A percentile compares a stretch with the other conserved stretches of the same genome.
Evolutionary conservation across 805 yeast genomes (phyloP).

Genomic region (Saccharomycopsis sp.): DNA sequence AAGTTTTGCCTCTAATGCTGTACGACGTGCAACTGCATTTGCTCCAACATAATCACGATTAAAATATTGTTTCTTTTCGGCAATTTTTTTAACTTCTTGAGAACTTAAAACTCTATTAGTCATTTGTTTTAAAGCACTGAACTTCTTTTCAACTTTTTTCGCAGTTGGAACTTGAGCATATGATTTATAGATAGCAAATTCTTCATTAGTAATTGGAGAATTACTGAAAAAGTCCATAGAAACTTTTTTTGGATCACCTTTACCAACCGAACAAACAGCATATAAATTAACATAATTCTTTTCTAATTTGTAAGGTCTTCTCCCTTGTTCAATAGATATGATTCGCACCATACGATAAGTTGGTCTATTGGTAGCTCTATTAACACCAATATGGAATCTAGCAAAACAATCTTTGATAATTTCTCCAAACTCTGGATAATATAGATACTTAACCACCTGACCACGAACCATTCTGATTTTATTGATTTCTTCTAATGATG

Average conservation of each 20-base stretch:
- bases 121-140: conserved; percentile 50
- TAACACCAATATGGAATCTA: conserved; percentile 70
- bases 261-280: conserved; percentile 74
- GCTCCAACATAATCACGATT: conserved; percentile 49
- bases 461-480: conserved; percentile 69
- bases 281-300: conserved; percentile 43
- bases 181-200: conserved; percentile 57
- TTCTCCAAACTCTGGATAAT: conserved; percentile 70
- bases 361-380: conserved; percentile 47
- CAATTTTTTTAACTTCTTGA: conserved; percentile 67
- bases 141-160: conserved; percentile 56
- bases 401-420: conserved; percentile 68
- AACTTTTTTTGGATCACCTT: conserved; percentile 56
- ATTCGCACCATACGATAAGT: conserved; percentile 80
- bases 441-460: conserved; percentile 62
- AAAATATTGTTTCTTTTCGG: conserved; percentile 54
- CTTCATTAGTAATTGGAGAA: conserved; percentile 56
- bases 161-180: conserved; percentile 52
- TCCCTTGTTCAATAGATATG: conserved; percentile 44
- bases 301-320: conserved; percentile 40
- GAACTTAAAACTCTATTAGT: conserved; percentile 58
- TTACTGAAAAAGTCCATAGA: conserved; percentile 78
- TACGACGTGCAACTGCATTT: conserved; percentile 67
- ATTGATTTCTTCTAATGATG: conserved; percentile 53
- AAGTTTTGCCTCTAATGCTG: conserved; percentile 61